Evolutionary conservation across 2,329 filamentous ascomycete species (phyloP), one percentile per base, ranked within the genome.

Genomic region (Colletotrichum camelliae): DNA sequence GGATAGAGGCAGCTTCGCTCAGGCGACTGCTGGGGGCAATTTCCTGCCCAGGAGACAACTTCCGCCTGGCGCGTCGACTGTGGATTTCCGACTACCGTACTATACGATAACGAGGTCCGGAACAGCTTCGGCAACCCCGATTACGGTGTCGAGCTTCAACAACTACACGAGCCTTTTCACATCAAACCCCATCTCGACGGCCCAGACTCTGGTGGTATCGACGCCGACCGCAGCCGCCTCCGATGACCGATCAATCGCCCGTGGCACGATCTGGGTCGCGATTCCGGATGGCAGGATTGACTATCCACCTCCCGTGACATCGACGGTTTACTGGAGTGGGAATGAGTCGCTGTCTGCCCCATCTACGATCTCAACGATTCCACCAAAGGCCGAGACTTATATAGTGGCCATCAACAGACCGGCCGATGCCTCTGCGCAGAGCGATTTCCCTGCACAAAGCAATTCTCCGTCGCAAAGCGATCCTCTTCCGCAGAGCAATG

Each of bases 341-440:
- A 35, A 35, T 6, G 68, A 52, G 2, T 58, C 58, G 18, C 16
- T 70, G 2, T 29, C 52, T 1, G 55, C 27, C 4, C 24, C 67
- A 7, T 75, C 72, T 1, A 78, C 75, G 3, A 78, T 77, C 4
- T 75, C 74, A 18, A 77, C 77, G 0, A 60, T 78, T 1, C 18
- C 58, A 2, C 72, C 70, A 2, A 58, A 37, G 7, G 77, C 73
- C 2, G 73, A 64, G 7, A 73, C 73, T 3, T 65, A 43, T 2
- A 48, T 75, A 9, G 57, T 75, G 7, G 73, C 73, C 12, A 58
- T 68, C 4, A 39, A 70, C 3, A 71, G 61, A 18, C 6, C 27
- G 21, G 16, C 27, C 6, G 10, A 31, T 0, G 58, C 33, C 18
- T 55, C 27, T n/a, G 58, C 33, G 0, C 27, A 61, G n/a, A 33